phyloP scores from a whole-genome alignment of 1,139 yeast species.

The Protomyces inouyei region DNA sequence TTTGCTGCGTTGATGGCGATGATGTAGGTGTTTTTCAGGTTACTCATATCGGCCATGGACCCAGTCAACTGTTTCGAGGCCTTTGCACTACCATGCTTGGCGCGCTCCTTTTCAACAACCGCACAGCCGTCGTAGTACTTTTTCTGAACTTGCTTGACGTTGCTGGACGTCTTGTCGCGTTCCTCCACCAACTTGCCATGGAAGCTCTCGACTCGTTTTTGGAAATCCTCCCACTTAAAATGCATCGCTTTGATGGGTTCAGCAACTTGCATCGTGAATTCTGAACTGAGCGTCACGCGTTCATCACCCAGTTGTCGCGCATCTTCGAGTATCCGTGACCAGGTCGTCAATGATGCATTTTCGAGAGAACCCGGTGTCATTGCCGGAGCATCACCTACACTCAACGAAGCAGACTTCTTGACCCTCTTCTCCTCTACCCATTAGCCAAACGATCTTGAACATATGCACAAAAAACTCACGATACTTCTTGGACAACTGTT shows the following conservation, averaged over 20 bases:
- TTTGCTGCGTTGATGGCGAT: slow-evolving; percentile 79
- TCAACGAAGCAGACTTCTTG: slow-evolving; percentile 56
- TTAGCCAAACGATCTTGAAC: not conserved
- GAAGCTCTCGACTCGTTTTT: slow-evolving; percentile 55
- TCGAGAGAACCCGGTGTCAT: slow-evolving; percentile 94
- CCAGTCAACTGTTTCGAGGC: slow-evolving; percentile 43
- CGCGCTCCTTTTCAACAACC: slow-evolving; percentile 72
- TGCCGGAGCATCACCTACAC: slow-evolving; percentile 88
- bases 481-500: slow-evolving; percentile 60
- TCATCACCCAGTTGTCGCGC: slow-evolving; percentile 78
- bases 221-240: slow-evolving; percentile 51
- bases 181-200: slow-evolving; percentile 56
- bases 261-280: slow-evolving; percentile 57
- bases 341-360: slow-evolving; percentile 84
- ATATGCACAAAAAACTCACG: slow-evolving; percentile 33
- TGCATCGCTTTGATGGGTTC: slow-evolving; percentile 58
- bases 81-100: slow-evolving; percentile 47
- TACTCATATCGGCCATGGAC: slow-evolving; percentile 75
- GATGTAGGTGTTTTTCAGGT: slow-evolving; percentile 74
- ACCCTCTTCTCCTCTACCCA: slow-evolving; percentile 61
- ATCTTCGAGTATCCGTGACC: slow-evolving; percentile 84
- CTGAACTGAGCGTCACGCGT: slow-evolving; percentile 56
- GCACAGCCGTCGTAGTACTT: slow-evolving; percentile 75
- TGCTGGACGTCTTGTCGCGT: slow-evolving; percentile 58
- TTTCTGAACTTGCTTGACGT: slow-evolving; percentile 65